A percentile compares a stretch with the other conserved stretches of the same genome.
phyloP scores from a whole-genome alignment of 805 yeast genomes.

The Cyberlindnera sargentensis region DNA sequence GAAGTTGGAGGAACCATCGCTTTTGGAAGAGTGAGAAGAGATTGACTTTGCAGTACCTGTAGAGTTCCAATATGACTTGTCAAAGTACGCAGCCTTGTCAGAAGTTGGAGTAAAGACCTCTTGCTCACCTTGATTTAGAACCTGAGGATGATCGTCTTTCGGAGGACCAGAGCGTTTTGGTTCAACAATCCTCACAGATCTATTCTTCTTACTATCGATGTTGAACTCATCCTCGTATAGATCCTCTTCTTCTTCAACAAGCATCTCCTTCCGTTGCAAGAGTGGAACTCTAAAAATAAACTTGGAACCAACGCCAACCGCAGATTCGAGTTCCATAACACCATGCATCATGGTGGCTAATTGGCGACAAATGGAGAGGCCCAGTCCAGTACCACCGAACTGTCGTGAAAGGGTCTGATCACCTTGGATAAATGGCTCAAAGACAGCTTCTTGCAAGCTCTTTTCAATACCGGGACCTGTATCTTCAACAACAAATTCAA shows the following conservation, averaged over 20 bases:
- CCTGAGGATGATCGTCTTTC: not conserved
- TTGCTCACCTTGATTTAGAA: not conserved
- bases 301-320: slow-evolving; percentile 76
- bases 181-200: slow-evolving; percentile 34
- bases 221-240: slow-evolving; percentile 66
- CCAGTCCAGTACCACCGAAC: slow-evolving; percentile 94
- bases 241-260: slow-evolving; percentile 26
- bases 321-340: slow-evolving; percentile 63
- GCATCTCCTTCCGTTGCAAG: slow-evolving; percentile 39
- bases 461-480: slow-evolving; percentile 94
- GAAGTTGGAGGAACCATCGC: slow-evolving; percentile 5
- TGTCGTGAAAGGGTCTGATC: slow-evolving; percentile 89
- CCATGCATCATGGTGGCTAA: slow-evolving; percentile 90
- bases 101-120: slow-evolving; percentile 9
- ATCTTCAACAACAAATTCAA: slow-evolving; percentile 70
- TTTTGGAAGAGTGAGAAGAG: slow-evolving; percentile 3
- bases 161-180: slow-evolving; percentile 10
- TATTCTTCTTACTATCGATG: slow-evolving; percentile 41
- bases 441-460: slow-evolving; percentile 72
- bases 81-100: slow-evolving; percentile 9
- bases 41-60: slow-evolving; percentile 32
- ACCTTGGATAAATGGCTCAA: slow-evolving; percentile 96
- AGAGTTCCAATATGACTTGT: slow-evolving; percentile 24
- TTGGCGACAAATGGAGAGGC: slow-evolving; percentile 83
- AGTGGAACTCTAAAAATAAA: slow-evolving; percentile 78